These are phyloP conservation scores for Metschnikowia kunwiensis DNA, from an alignment of 805 yeast genomes.

Conservation along the genomic window DNA sequence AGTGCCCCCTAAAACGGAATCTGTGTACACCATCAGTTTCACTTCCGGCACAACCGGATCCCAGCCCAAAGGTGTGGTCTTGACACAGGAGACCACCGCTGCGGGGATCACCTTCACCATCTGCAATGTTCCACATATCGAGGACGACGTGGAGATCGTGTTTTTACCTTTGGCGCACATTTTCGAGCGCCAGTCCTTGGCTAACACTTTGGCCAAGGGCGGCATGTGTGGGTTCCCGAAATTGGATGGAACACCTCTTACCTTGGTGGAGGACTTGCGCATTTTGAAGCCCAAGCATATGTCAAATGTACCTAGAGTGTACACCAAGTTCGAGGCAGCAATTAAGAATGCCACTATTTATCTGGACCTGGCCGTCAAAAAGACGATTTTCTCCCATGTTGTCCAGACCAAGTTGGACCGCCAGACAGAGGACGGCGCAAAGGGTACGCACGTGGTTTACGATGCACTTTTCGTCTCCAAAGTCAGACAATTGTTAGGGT, in stretches of 20 bases:
- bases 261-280: slow-evolving; percentile 25
- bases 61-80: slow-evolving; percentile 26
- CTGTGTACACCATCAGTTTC: slow-evolving; percentile 25
- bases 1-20: slow-evolving; percentile 18
- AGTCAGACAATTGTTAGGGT: slow-evolving; percentile 30
- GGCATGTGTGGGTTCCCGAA: slow-evolving; percentile 26
- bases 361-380: slow-evolving; percentile 19
- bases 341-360: slow-evolving; percentile 24
- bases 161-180: slow-evolving; percentile 41
- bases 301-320: slow-evolving; percentile 28
- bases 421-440: slow-evolving; percentile 19
- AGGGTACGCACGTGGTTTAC: slow-evolving; percentile 21
- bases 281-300: slow-evolving; percentile 24
- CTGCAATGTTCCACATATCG: slow-evolving; percentile 11
- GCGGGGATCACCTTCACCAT: slow-evolving; percentile 20
- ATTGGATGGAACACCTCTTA: slow-evolving; percentile 22
- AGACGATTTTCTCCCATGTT: slow-evolving; percentile 19
- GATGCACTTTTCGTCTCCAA: slow-evolving; percentile 14
- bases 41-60: slow-evolving; percentile 31
- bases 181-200: slow-evolving; percentile 29
- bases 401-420: slow-evolving; percentile 19
- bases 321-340: slow-evolving; percentile 26
- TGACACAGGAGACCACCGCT: slow-evolving; percentile 21
- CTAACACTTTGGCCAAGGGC: slow-evolving; percentile 24
- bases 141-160: slow-evolving; percentile 14